A percentile compares a stretch with the other conserved stretches of the same genome.
phyloP scores from a whole-genome alignment of 2,329 filamentous ascomycete genomes.

The Claviceps capensis region DNA sequence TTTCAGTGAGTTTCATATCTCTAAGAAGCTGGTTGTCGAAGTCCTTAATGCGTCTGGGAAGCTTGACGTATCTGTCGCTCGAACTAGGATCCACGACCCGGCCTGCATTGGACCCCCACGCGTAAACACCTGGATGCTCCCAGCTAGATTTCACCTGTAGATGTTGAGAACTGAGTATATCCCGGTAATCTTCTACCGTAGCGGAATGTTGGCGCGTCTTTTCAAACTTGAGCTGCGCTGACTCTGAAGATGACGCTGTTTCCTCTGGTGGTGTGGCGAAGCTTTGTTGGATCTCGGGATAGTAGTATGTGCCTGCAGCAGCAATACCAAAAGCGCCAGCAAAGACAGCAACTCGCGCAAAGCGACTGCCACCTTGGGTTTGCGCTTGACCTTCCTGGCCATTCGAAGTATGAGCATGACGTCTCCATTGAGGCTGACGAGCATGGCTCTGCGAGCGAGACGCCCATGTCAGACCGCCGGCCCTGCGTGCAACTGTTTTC shows the following conservation, averaged over 20 bases:
- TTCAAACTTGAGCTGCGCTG: constrained; percentile 55
- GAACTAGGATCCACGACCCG: constrained; percentile 77
- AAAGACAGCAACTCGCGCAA: constrained; percentile 8
- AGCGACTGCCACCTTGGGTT: constrained; percentile 15
- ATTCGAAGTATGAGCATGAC: constrained; percentile 15
- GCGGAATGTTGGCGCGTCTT: constrained; percentile 41
- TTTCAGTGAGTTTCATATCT: constrained; percentile 72
- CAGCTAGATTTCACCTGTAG: constrained; percentile 73
- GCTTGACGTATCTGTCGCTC: constrained; percentile 64
- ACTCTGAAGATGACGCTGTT: constrained; percentile 18
- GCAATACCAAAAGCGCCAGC: constrained; percentile 24
- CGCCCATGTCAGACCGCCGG: constrained; percentile 12
- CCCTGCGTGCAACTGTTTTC: constrained; percentile 16
- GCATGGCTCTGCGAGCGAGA: constrained; percentile 10
- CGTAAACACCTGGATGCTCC: constrained; percentile 77
- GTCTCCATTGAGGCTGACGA: constrained; percentile 17
- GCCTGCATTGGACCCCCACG: constrained; percentile 82
- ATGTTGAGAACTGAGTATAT: constrained; percentile 72
- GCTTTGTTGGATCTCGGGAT: constrained; percentile 19
- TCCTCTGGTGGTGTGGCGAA: constrained; percentile 8
- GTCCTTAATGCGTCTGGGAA: constrained; percentile 61
- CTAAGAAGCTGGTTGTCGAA: constrained; percentile 77
- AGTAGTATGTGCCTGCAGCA: constrained; percentile 25
- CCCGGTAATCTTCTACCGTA: constrained; percentile 59
- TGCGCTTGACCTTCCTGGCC: constrained; percentile 8